Percentiles rank a stretch among this genome's conserved stretches.
These are phyloP conservation scores for Biscogniauxia sp. DNA, from an alignment of 2,329 filamentous ascomycete species.

Conservation along the genomic window DNA sequence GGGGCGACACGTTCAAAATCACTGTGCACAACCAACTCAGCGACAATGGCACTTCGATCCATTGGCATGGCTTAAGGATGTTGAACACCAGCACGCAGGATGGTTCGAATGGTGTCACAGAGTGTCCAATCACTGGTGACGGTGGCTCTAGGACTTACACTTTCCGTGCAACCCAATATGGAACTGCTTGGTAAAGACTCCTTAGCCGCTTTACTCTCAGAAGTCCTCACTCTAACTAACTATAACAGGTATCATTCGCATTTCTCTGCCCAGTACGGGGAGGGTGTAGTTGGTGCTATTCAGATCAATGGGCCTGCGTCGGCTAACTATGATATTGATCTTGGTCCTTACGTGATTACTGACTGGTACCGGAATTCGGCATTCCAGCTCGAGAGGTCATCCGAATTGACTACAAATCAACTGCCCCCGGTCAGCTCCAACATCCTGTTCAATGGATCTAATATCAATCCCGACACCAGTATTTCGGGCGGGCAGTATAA, in stretches of 20 bases:
- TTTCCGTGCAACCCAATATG: constrained; percentile 37
- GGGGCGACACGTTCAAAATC: constrained; percentile 2
- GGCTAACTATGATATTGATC: constrained; percentile 52
- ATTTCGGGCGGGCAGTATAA: constrained; percentile 30
- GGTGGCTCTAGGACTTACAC: constrained; percentile 34
- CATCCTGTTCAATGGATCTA: constrained; percentile 45
- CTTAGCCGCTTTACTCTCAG: neutral
- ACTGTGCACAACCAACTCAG: constrained; percentile 49
- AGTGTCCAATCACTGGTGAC: constrained; percentile 39
- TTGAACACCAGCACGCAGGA: constrained; percentile 42
- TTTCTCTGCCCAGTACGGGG: constrained; percentile 48
- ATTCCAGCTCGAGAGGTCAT: constrained; percentile 5
- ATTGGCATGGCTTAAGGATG: constrained; percentile 49
- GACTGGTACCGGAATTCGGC: constrained; percentile 43
- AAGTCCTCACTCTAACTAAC: neutral
- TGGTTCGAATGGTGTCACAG: constrained; percentile 43
- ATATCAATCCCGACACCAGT: constrained; percentile 30
- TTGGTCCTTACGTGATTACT: constrained; percentile 47
- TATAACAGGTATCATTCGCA: constrained; percentile 9
- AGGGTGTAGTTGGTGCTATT: constrained; percentile 52
- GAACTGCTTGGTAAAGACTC: constrained; percentile 9
- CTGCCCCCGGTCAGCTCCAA: constrained; percentile 37
- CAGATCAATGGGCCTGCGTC: constrained; percentile 48
- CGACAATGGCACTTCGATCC: constrained; percentile 39
- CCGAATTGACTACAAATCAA: constrained; percentile 20